Evolutionary conservation across 78 protist genomes (phyloP), one percentile per base, ranked within the genome.

Genomic region (Speleostelium caveatum): DNA sequence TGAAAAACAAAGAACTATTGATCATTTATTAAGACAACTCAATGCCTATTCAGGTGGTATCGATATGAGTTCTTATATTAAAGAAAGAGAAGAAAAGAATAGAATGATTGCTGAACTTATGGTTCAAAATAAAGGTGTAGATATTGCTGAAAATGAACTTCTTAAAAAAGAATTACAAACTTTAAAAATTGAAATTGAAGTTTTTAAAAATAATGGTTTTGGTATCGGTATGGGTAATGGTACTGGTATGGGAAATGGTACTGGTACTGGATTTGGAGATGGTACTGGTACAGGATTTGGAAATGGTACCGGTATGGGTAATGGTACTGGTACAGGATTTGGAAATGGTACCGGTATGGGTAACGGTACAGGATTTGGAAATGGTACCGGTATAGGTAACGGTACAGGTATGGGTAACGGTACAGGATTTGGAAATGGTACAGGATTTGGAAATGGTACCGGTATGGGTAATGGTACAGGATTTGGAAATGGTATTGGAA

Each of bases 1-100:
- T 56, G 89, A 79, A 24, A 79, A 79, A 67, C 89, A 79, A 79
- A 79, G 67, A 39, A 79, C 89, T 16, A 79, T 79, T 39, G 89
- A 79, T 22, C 89, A 79, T 79, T 28, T 79, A 26, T 42, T 79
- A 16, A 65, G 55, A 30, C 89, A 79, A 58, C 33, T 79, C 5
- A 79, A 79, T 68, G 35, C 75, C 21, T 79, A 67, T 30, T 33
- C 73, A 26, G 89, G 89, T 35, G 89, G 89, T 51, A 75, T 67
- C 36, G 74, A 79, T 30, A 79, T 69, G 21, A 41, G 45, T 14
- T 67, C 56, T 39, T 79, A 76, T 75, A 51, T 67, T 41, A 30
- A n/a, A 10, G 89, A 79, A 56, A 56, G 89, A 24, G 89, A 79
- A 21, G 89, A 79, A 58, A 79, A 79, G 76, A 79, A 79, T 56